A percentile compares a stretch with the other conserved stretches of the same genome.
phyloP scores from a whole-genome alignment of 108 stramenopile species.

The Skeletonema grethae region DNA sequence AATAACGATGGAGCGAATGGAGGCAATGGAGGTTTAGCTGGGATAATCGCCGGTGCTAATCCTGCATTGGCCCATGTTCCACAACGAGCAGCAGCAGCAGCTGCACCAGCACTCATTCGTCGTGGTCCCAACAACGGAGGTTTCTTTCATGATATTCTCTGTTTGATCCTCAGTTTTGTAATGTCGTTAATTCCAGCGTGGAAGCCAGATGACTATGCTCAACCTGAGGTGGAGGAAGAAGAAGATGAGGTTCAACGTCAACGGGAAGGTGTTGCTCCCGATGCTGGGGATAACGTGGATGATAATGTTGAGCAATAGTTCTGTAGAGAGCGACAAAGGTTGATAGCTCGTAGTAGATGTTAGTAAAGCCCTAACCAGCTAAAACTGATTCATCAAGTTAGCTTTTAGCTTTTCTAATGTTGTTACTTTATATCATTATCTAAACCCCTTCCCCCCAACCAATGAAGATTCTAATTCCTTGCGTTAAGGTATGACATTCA shows the following conservation, averaged over 20 bases:
- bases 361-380: no score
- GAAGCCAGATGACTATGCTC: constrained; percentile 39
- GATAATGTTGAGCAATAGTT: not conserved
- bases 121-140: constrained; percentile 38
- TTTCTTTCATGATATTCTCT: constrained; percentile 32
- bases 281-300: not conserved
- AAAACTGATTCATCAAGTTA: no score
- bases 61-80: not conserved
- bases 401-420: no score
- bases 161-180: constrained; percentile 43
- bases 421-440: no score
- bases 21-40: not conserved
- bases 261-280: not conserved
- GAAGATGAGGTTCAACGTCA: not conserved
- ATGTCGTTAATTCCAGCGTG: constrained; percentile 48
- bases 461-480: no score
- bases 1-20: not conserved
- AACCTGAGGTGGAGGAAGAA: constrained; percentile 7
- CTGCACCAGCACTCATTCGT: constrained; percentile 13
- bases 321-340: no score
- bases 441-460: no score
- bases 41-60: not conserved
- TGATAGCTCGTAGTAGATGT: no score
- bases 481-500: not conserved
- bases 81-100: constrained; percentile 5